A percentile compares a stretch with the other conserved stretches of the same genome.
phyloP scores from a whole-genome alignment of 495 filamentous ascomycete genomes.

The Jackrogersella minutella region DNA sequence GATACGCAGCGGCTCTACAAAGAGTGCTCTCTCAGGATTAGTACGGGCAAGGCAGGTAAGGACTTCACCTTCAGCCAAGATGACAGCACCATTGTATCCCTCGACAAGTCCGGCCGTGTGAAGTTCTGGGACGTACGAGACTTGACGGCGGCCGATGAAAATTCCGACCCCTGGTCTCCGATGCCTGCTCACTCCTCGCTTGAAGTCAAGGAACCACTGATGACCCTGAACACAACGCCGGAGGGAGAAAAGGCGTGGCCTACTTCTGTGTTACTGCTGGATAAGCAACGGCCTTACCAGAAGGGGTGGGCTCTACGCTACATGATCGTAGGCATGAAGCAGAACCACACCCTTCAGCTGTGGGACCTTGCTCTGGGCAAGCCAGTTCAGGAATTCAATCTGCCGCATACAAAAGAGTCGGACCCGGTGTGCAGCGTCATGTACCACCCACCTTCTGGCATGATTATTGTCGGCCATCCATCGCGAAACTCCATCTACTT shows the following conservation, averaged over 20 bases:
- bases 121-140: slow-evolving; percentile 97
- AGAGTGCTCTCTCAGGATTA: slow-evolving; percentile 87
- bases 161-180: slow-evolving; percentile 60
- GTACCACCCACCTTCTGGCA: slow-evolving; percentile 88
- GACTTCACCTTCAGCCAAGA: slow-evolving; percentile 98
- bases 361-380: slow-evolving; percentile 97
- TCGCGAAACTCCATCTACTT: slow-evolving; percentile 98
- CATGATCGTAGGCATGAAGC: slow-evolving; percentile 96
- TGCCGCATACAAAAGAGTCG: slow-evolving; percentile 95
- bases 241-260: slow-evolving; percentile 90
- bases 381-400: slow-evolving; percentile 94
- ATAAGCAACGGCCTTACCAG: slow-evolving; percentile 89
- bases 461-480: slow-evolving; percentile 94
- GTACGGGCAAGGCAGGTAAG: slow-evolving; percentile 96
- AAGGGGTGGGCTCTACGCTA: slow-evolving; percentile 89
- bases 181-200: slow-evolving; percentile 62
- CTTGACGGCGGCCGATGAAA: slow-evolving; percentile 65
- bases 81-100: slow-evolving; percentile 89
- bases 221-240: slow-evolving; percentile 79
- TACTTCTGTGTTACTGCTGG: slow-evolving; percentile 92
- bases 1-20: slow-evolving; percentile 86
- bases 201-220: slow-evolving; percentile 79
- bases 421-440: slow-evolving; percentile 96
- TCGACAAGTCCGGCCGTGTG: slow-evolving; percentile 93
- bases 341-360: slow-evolving; percentile 97